phyloP scores from a whole-genome alignment of 768 basidiomycete species.

The Mycena crocata region DNA sequence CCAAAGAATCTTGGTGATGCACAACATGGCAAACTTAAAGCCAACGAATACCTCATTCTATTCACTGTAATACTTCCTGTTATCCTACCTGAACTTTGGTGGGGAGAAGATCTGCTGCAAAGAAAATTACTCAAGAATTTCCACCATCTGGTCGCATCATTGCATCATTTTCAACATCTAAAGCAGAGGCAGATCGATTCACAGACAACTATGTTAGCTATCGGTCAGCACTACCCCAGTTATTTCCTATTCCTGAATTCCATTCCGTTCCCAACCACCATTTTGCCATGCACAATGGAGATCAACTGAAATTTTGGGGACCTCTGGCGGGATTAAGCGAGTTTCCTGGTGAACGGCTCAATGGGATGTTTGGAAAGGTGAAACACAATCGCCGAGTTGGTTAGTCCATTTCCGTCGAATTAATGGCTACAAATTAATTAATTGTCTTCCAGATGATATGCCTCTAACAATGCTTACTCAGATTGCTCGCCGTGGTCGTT shows the following conservation, averaged over 20 bases:
- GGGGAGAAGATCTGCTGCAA: neutral
- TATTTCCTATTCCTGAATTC: constrained; percentile 4
- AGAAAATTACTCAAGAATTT: constrained; percentile 8
- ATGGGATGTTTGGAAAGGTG: constrained; percentile 26
- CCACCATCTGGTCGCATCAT: constrained; percentile 26
- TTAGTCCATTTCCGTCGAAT: neutral
- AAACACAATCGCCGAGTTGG: constrained; percentile 19
- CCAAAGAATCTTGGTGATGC: constrained; percentile 36
- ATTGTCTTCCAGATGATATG: neutral
- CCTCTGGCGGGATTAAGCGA: constrained; percentile 24
- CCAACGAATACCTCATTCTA: constrained; percentile 24
- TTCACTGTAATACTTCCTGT: constrained; percentile 25
- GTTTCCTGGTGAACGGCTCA: constrained; percentile 30
- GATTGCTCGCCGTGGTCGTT: too few species aligned
- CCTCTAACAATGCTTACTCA: neutral
- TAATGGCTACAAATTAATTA: neutral
- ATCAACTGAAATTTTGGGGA: constrained; percentile 29
- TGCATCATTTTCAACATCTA: constrained; percentile 18
- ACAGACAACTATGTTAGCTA: constrained; percentile 3
- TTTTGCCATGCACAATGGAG: constrained; percentile 20
- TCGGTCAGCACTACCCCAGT: neutral
- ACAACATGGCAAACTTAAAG: constrained; percentile 35
- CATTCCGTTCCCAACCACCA: constrained; percentile 6
- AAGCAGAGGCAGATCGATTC: constrained; percentile 12
- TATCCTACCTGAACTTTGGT: constrained; percentile 23